phyloP scores from a whole-genome alignment of 169 alveolate genomes.

The Eimeria necatrix region DNA sequence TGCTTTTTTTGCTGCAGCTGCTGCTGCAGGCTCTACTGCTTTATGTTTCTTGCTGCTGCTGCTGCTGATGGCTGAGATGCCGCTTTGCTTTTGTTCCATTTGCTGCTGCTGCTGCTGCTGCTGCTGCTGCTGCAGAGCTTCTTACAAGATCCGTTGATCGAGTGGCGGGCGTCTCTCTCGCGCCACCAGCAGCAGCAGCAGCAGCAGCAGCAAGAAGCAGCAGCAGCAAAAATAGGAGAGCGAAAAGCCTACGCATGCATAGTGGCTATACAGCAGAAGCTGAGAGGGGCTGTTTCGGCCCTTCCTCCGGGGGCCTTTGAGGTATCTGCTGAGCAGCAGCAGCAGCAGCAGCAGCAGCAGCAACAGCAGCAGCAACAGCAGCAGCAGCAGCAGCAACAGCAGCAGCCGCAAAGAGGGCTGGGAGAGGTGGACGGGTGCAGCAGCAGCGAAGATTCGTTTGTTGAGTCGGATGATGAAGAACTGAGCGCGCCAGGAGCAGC shows the following conservation, averaged over 20 bases:
- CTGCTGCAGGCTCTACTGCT: not conserved
- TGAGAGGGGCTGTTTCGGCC: constrained; percentile 47
- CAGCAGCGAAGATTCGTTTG: constrained; percentile 17
- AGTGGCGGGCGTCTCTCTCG: constrained; percentile 87
- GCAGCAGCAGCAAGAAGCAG: constrained; percentile 64
- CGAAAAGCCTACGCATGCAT: constrained; percentile 51
- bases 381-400: not conserved
- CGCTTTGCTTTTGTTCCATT: not conserved
- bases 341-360: no score
- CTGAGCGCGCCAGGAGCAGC: not conserved
- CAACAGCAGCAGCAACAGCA: not conserved
- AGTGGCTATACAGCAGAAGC: constrained; percentile 29
- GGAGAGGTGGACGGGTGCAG: not conserved
- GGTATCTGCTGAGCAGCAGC: not conserved
- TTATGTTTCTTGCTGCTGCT: not conserved
- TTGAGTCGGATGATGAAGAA: constrained; percentile 17
- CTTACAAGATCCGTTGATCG: constrained; percentile 96
- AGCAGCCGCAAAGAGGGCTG: not conserved
- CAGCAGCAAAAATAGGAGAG: constrained; percentile 13
- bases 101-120: constrained; percentile 7
- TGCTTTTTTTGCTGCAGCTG: no score
- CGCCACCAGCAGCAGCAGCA: constrained; percentile 37
- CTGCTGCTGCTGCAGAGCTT: not conserved
- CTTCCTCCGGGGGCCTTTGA: constrained; percentile 29
- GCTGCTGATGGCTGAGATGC: not conserved